Evolutionary conservation across 148 eudicot species (phyloP).

Genomic region (Polygonum maritimum): DNA sequence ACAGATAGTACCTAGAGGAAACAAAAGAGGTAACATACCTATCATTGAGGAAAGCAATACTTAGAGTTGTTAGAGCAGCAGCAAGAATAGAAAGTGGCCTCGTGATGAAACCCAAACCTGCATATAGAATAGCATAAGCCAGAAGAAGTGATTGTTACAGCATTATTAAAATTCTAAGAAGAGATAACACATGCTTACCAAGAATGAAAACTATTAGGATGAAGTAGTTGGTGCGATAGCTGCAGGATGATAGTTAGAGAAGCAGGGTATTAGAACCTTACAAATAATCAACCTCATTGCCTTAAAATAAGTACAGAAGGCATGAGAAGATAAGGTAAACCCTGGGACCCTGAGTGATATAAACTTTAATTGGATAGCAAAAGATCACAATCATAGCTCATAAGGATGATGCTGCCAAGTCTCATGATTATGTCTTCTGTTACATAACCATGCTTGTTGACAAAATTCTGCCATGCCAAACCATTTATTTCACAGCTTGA

Average conservation of each 20-base stretch:
- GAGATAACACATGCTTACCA: constrained; percentile 35
- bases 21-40: constrained; percentile 34
- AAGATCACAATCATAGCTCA: neutral
- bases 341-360: neutral
- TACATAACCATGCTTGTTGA: neutral
- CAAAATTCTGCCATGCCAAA: neutral
- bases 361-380: neutral
- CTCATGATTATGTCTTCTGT: neutral
- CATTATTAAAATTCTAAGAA: neutral
- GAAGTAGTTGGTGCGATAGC: constrained; percentile 93
- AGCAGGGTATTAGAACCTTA: neutral
- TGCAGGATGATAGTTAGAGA: constrained; percentile 26
- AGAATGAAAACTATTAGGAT: constrained; percentile 74
- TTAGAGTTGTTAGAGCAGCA: constrained; percentile 70
- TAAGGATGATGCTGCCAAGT: neutral
- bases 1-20: constrained; percentile 1
- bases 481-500: neutral
- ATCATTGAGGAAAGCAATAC: constrained; percentile 82
- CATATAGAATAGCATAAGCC: constrained; percentile 9
- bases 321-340: neutral
- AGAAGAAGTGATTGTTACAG: neutral
- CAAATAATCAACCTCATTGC: constrained; percentile 2
- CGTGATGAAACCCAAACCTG: constrained; percentile 84
- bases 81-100: constrained; percentile 88
- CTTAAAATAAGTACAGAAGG: neutral